Percentiles rank a stretch among this genome's conserved stretches.
Conservation (phyloP, 148 eudicot genomes). For the Hydrangea macrophylla region DNA sequence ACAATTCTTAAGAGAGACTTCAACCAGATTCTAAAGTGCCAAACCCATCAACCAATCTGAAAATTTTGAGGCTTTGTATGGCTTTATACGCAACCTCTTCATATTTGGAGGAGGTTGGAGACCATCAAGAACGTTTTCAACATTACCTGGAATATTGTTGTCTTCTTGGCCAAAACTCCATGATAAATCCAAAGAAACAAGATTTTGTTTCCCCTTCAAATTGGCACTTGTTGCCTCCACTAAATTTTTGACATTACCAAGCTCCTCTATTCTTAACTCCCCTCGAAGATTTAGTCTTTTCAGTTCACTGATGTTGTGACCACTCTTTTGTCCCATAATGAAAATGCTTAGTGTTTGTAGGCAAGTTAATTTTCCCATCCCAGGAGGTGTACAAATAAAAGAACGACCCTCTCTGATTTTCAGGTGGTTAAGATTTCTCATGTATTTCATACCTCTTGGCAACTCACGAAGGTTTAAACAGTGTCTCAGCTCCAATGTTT, state of each 20-base stretch:
- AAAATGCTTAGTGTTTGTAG: too few relatives aligned
- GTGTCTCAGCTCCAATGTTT: too few relatives aligned
- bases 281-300: slow-evolving; percentile 26
- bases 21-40: slow-evolving; percentile 8
- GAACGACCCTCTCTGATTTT: too few relatives aligned
- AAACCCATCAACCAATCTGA: slow-evolving; percentile 10
- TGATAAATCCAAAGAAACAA: slow-evolving; percentile 4
- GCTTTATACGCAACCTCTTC: slow-evolving; percentile 1
- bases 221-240: too few relatives aligned
- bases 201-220: slow-evolving; percentile 17
- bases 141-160: neutral
- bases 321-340: too few relatives aligned
- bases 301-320: too few relatives aligned
- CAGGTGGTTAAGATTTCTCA: too few relatives aligned
- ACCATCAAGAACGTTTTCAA: slow-evolving; percentile 9
- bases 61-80: slow-evolving; percentile 13
- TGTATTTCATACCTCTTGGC: too few relatives aligned
- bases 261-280: slow-evolving; percentile 16
- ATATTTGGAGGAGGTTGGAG: slow-evolving; percentile 12
- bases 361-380: too few relatives aligned
- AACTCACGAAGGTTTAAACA: too few relatives aligned
- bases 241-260: slow-evolving; percentile 14
- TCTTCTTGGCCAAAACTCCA: too few relatives aligned
- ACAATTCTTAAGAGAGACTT: slow-evolving; percentile 17
- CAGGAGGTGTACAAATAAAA: too few relatives aligned